Evolutionary conservation across 106 monocot genomes (phyloP).

Genomic region (Gastrodia elata): DNA sequence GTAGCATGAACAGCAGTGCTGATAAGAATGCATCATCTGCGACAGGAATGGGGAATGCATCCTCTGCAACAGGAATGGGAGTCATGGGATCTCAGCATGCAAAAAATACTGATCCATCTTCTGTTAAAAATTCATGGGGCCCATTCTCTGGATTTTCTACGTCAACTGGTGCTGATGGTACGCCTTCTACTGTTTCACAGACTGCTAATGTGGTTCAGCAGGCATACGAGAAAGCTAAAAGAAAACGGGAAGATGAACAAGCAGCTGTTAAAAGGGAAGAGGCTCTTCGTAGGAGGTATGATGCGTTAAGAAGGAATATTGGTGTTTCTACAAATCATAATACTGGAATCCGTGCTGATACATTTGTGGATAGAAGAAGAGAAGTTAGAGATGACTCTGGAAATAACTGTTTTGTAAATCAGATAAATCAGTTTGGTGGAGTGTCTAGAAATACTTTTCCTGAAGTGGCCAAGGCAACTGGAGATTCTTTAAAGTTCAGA

Average conservation of each 20-base stretch:
- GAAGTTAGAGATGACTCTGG: slow-evolving; percentile 10
- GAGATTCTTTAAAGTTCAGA: slow-evolving; percentile 4
- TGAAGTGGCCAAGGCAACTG: slow-evolving; percentile 3
- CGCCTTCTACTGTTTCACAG: slow-evolving; percentile 12
- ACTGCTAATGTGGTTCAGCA: slow-evolving; percentile 32
- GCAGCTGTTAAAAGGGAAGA: slow-evolving; percentile 25
- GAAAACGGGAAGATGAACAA: slow-evolving; percentile 34
- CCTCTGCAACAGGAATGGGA: neutral
- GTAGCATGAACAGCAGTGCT: slow-evolving; percentile 8
- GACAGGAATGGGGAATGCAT: neutral
- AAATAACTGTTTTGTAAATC: neutral
- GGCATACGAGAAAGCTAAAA: slow-evolving; percentile 42
- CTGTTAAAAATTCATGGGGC: slow-evolving; percentile 1
- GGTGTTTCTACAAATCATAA: slow-evolving; percentile 4
- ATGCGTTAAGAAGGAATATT: slow-evolving; percentile 1
- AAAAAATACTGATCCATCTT: neutral
- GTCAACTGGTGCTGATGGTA: slow-evolving; percentile 14
- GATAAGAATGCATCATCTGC: neutral
- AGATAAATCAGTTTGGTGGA: neutral
- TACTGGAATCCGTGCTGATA: neutral
- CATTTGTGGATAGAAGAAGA: slow-evolving; percentile 12
- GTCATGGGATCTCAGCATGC: slow-evolving; percentile 1
- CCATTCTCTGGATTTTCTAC: slow-evolving; percentile 4
- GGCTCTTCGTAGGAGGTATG: slow-evolving; percentile 16
- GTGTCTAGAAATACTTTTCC: neutral